These are phyloP conservation scores for Saprolegnia diclina DNA, from an alignment of 352 stramenopile genomes.

Conservation along the genomic window DNA sequence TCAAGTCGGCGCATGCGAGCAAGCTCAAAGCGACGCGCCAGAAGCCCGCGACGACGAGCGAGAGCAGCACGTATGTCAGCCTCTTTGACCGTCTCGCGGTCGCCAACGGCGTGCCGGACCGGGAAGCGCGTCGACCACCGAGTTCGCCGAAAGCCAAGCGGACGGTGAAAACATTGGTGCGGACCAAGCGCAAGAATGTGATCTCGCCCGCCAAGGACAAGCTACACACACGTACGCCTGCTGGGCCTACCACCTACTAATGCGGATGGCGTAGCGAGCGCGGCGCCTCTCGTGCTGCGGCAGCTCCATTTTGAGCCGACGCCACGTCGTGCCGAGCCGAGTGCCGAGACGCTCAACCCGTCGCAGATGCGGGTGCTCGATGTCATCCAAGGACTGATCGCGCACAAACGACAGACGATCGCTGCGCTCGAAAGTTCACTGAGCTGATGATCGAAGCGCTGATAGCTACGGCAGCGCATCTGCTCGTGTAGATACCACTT, in stretches of 20 bases:
- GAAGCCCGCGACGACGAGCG: neutral
- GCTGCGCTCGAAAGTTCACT: conserved; percentile 6
- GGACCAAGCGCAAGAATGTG: conserved; percentile 11
- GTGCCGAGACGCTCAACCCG: neutral
- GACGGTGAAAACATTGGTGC: neutral
- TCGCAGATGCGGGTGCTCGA: conserved; percentile 22
- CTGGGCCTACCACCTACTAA: neutral
- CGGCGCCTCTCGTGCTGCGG: neutral
- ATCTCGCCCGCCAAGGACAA: conserved; percentile 22
- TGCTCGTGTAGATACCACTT: too few species aligned
- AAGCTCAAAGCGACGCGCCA: neutral
- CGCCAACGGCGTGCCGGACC: neutral
- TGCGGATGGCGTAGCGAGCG: neutral
- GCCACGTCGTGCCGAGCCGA: neutral
- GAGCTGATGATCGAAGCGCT: neutral
- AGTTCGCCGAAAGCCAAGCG: neutral
- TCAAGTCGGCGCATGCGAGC: neutral
- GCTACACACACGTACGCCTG: neutral
- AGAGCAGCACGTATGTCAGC: neutral
- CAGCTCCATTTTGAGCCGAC: conserved; percentile 1
- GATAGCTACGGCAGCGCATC: too few species aligned
- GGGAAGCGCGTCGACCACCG: neutral
- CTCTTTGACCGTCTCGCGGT: conserved; percentile 18
- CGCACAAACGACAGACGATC: conserved; percentile 22
- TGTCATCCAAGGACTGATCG: conserved; percentile 21